phyloP scores from a whole-genome alignment of 208 protist genomes.

The Leptomonas seymouri region DNA sequence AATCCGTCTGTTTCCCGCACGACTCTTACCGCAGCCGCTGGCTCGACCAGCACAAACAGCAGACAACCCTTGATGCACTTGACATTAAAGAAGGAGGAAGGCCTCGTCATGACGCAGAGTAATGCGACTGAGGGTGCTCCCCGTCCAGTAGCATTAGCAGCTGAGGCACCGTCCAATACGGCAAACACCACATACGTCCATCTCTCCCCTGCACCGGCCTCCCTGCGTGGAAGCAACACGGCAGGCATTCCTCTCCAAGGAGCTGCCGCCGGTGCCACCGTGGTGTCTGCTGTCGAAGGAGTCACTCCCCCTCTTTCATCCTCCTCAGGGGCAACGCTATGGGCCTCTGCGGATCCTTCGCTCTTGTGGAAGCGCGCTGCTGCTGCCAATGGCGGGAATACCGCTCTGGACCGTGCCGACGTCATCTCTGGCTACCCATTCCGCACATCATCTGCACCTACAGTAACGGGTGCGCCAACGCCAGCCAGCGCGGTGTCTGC shows the following conservation, averaged over 20 bases:
- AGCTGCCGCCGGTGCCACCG: slow-evolving; percentile 21
- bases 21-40: not conserved
- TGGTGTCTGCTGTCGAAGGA: slow-evolving; percentile 18
- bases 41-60: no score
- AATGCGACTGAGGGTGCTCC: not conserved
- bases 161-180: not conserved
- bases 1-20: slow-evolving; percentile 17
- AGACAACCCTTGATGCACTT: not conserved
- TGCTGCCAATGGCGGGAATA: not conserved
- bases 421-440: slow-evolving; percentile 26
- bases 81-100: not conserved
- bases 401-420: not conserved
- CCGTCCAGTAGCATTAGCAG: not conserved
- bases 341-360: slow-evolving; percentile 25
- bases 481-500: not conserved
- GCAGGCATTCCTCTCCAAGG: slow-evolving; percentile 40
- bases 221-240: slow-evolving; percentile 18
- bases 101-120: not conserved
- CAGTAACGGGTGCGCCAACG: not conserved
- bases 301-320: not conserved
- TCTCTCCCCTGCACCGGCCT: slow-evolving; percentile 12
- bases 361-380: slow-evolving; percentile 15
- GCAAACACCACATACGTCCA: slow-evolving; percentile 11
- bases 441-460: not conserved
- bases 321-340: slow-evolving; percentile 13